Evolutionary conservation across 2,329 filamentous ascomycete genomes (phyloP).

Genomic region (Cordyceps tenuipes): DNA sequence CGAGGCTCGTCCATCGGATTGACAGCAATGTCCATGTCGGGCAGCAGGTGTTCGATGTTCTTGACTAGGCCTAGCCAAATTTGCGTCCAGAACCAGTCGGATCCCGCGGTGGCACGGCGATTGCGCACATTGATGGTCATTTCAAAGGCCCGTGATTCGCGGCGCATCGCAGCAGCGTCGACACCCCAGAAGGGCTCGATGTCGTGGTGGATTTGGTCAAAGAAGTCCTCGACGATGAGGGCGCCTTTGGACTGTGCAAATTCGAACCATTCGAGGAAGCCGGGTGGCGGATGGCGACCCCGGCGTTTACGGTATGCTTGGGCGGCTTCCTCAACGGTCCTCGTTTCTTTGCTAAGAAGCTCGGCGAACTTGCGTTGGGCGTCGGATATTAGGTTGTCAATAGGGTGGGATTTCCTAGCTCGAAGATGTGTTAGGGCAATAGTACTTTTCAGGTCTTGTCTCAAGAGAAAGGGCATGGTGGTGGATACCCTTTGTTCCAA

Average conservation of each 20-base stretch:
- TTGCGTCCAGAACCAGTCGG: constrained; percentile 50
- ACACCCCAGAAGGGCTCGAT: constrained; percentile 50
- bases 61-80: constrained; percentile 48
- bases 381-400: constrained; percentile 41
- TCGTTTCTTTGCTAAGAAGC: constrained; percentile 36
- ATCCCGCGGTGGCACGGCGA: constrained; percentile 40
- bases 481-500: not conserved
- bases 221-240: constrained; percentile 54
- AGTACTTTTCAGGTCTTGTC: no score
- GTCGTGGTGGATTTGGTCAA: constrained; percentile 56
- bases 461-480: not conserved
- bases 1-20: constrained; percentile 62
- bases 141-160: constrained; percentile 45
- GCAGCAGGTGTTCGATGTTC: constrained; percentile 46
- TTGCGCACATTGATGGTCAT: constrained; percentile 54
- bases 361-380: constrained; percentile 33
- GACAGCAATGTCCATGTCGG: constrained; percentile 60
- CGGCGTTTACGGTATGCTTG: constrained; percentile 48
- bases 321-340: constrained; percentile 45
- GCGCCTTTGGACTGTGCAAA: constrained; percentile 45
- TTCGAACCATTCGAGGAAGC: constrained; percentile 52
- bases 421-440: not conserved
- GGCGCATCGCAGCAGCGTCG: constrained; percentile 38
- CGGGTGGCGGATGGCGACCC: constrained; percentile 54
- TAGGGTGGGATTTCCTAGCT: constrained; percentile 34